phyloP scores from a whole-genome alignment of 2,329 filamentous ascomycete genomes.

The Aspergillus phoenicis region DNA sequence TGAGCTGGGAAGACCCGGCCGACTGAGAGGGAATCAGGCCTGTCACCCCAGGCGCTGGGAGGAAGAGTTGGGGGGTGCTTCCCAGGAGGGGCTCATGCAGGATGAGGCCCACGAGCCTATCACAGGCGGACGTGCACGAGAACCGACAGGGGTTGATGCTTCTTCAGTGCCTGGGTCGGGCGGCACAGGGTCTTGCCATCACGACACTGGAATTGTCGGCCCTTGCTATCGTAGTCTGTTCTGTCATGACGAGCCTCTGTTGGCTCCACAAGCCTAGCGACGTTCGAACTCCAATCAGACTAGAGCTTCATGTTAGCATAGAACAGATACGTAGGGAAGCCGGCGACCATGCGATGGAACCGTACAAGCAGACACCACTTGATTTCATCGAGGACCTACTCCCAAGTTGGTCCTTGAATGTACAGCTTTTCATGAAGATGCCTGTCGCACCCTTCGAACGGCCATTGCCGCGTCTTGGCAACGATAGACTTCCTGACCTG shows the following conservation, averaged over 20 bases:
- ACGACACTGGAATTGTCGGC: no score
- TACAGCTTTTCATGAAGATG: neutral
- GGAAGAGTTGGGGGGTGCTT: no score
- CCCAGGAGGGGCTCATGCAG: neutral
- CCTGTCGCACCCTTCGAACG: no score
- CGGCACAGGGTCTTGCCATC: no score
- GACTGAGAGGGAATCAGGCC: no score
- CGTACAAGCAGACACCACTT: neutral
- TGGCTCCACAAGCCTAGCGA: neutral
- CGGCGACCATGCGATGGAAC: neutral
- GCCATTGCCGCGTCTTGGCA: no score
- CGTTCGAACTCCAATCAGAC: neutral
- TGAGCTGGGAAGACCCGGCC: no score
- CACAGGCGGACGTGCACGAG: neutral
- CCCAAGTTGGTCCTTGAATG: neutral
- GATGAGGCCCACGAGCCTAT: neutral
- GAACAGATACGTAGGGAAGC: neutral
- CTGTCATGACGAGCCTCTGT: neutral
- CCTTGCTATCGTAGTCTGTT: neutral
- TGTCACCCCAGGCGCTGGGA: no score
- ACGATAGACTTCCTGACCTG: no score
- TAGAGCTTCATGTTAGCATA: neutral
- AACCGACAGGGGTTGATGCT: neutral
- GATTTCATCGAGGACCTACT: neutral
- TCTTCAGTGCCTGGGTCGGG: no score